Conservation (phyloP, 345 rosid species). For the Heritiera fomes region DNA sequence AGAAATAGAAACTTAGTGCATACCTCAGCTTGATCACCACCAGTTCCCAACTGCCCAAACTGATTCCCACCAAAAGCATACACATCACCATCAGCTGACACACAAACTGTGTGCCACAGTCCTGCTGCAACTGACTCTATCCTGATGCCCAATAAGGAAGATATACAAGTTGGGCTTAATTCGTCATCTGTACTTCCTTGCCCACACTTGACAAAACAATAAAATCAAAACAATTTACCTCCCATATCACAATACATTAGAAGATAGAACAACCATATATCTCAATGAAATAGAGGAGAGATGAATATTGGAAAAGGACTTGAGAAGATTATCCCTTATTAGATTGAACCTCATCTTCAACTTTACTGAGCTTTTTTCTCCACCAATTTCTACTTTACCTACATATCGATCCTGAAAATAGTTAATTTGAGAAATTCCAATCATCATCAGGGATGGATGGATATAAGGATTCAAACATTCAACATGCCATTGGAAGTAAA, state of each 20-base stretch:
- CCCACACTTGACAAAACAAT: constrained; percentile 70
- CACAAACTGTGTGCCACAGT: constrained; percentile 91
- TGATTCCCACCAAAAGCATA: constrained; percentile 97
- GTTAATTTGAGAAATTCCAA: constrained; percentile 29
- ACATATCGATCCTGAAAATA: constrained; percentile 46
- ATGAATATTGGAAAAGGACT: constrained; percentile 25
- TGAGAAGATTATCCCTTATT: constrained; percentile 37
- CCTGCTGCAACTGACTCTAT: constrained; percentile 84
- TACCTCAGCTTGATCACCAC: constrained; percentile 98
- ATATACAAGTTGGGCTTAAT: constrained; percentile 79
- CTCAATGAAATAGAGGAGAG: constrained; percentile 4
- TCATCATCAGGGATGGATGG: too few species aligned
- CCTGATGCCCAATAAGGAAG: constrained; percentile 79
- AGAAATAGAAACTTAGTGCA: constrained; percentile 3
- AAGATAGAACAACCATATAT: constrained; percentile 12
- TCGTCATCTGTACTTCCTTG: constrained; percentile 97
- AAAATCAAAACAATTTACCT: constrained; percentile 25
- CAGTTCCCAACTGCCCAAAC: constrained; percentile 98
- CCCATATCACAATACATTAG: constrained; percentile 8
- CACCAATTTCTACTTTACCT: constrained; percentile 70
- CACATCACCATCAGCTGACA: constrained; percentile 85
- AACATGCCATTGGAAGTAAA: not conserved
- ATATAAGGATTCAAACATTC: too few species aligned
- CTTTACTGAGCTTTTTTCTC: constrained; percentile 52
- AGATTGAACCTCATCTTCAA: constrained; percentile 55